Percentiles rank a stretch among this genome's conserved stretches.
Evolutionary conservation across 306 rosid species (phyloP).

Genomic region (Vicia sativa): DNA sequence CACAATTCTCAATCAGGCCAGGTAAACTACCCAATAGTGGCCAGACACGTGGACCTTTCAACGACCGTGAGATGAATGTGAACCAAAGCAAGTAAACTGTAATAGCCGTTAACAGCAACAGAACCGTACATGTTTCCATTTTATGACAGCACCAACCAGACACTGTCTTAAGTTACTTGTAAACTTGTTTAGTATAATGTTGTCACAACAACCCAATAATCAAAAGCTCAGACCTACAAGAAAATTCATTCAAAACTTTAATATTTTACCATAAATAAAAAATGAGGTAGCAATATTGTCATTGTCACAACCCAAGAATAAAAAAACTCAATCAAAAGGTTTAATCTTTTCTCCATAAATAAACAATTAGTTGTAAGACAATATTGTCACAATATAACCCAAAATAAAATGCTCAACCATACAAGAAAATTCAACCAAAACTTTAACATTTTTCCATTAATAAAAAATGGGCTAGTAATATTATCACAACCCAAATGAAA

Average conservation of each 20-base stretch:
- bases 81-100: conserved; percentile 78
- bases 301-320: conserved; percentile 21
- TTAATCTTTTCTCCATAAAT: background rate
- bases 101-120: conserved; percentile 70
- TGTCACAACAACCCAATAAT: conserved; percentile 9
- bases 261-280: background rate
- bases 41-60: conserved; percentile 93
- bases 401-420: conserved; percentile 30
- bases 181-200: background rate
- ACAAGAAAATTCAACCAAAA: conserved; percentile 19
- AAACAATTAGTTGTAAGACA: background rate
- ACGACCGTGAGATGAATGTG: conserved; percentile 84
- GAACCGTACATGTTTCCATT: conserved; percentile 76
- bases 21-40: conserved; percentile 88
- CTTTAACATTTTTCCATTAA: background rate
- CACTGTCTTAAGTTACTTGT: background rate
- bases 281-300: background rate
- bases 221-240: conserved; percentile 6
- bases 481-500: no score
- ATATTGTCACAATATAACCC: background rate
- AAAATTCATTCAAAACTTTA: background rate
- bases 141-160: background rate
- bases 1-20: conserved; percentile 73
- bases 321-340: background rate
- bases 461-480: background rate